Evolutionary conservation across 2,329 filamentous ascomycete species (phyloP), one percentile per base, ranked within the genome.

Genomic region (Claviceps cyperi): DNA sequence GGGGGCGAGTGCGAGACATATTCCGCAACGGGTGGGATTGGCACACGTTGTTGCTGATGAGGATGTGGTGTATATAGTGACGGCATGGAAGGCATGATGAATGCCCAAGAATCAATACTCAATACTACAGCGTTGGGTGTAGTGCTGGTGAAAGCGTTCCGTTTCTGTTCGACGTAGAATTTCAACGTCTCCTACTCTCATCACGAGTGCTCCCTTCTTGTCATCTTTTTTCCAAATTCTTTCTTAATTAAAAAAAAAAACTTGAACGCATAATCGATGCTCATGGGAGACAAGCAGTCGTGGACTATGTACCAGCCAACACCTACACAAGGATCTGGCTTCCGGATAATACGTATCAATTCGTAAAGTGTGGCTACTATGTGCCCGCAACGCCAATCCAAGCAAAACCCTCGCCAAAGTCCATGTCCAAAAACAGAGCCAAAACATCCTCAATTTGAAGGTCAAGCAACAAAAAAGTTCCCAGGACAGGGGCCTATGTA

Each of bases 1-100:
- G 94, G 92, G 92, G 4, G 90, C 90, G 17, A 97, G 91, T 67
- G 92, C 92, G 37, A 81, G 88, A 60, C 94, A 98, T 72, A 76
- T 97, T 37, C 92, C 94, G 37, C 92, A 98, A 73, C 75, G 92
- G 54, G 91, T 96, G 38, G 94, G 92, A 1, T 67, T 98, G 60
- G 74, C 79, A 6, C 92, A 98, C 73, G 61, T 79, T 13, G 90
- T 98, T 43, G 69, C 75, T 2, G 80, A 84, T 55, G 80, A 83
- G 64, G 80, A 83, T 60, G 80, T 83, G 17, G 80, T 83, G 47
- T 81, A 80, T 59, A 83, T 84, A 61, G 75, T 81, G 49, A 82
- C 75, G 57, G 78, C 71, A 43, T 83, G 76, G 72, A 76, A 75
- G 62, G 80, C 80, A 50, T 83, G 69, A 58, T 9, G n/a, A 41